Evolutionary conservation across 2,329 filamentous ascomycete species (phyloP).

Genomic region (Epicoccum nigrum): DNA sequence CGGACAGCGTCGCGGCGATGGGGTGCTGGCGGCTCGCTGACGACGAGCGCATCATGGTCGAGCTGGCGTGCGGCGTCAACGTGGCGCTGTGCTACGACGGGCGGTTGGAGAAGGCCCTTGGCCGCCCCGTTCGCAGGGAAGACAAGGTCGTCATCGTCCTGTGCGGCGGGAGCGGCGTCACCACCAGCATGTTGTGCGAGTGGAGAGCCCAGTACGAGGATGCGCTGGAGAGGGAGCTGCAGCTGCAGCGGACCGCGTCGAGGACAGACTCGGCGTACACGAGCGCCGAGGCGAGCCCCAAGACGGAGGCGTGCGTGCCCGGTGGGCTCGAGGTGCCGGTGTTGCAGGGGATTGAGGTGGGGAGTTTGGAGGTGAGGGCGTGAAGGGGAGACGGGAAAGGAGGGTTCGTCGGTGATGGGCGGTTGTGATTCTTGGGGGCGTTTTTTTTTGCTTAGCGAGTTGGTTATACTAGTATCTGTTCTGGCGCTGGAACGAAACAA

Average conservation of each 20-base stretch:
- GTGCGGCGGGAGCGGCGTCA: conserved; percentile 70
- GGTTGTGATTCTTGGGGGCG: too few relatives aligned
- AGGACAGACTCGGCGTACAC: conserved; percentile 25
- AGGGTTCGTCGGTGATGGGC: too few relatives aligned
- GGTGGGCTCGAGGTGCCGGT: conserved; percentile 11
- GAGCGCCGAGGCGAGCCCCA: conserved; percentile 14
- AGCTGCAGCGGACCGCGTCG: conserved; percentile 25
- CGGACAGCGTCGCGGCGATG: conserved; percentile 78
- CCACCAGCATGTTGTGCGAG: conserved; percentile 56
- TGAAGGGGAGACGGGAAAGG: background rate
- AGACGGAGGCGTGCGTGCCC: conserved; percentile 2
- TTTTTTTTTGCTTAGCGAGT: too few relatives aligned
- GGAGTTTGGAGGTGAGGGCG: conserved; percentile 5
- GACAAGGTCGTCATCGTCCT: conserved; percentile 83
- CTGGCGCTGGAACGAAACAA: too few relatives aligned
- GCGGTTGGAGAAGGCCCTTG: conserved; percentile 61
- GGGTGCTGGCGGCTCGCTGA: conserved; percentile 79
- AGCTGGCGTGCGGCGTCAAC: conserved; percentile 83
- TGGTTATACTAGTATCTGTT: too few relatives aligned
- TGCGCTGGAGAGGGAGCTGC: conserved; percentile 22
- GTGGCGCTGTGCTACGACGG: conserved; percentile 72
- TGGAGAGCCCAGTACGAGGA: conserved; percentile 53
- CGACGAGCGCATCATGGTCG: conserved; percentile 80
- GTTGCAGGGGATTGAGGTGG: conserved; percentile 14
- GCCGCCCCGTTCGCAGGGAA: conserved; percentile 67